Base-by-base conservation (phyloP, 2,329 filamentous ascomycete species). In the Pseudogymnoascus sp. region DNA sequence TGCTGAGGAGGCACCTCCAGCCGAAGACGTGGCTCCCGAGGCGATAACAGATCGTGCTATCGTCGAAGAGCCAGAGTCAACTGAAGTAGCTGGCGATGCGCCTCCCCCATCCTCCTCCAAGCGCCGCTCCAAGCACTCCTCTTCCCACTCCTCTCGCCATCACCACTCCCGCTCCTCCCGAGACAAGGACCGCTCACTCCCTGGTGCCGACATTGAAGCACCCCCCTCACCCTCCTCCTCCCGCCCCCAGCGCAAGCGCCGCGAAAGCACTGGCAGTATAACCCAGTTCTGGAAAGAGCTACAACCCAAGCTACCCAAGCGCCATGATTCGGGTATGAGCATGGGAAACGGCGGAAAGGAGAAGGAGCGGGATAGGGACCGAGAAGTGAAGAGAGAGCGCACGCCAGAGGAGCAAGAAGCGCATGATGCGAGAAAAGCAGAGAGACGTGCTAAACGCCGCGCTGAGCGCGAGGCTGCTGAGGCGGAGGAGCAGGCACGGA, bases 361-460 rank as follows among this genome's bases (percentile, higher is more conserved):
- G 35, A 59, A 39, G 30, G 57, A 35, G 7, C 18, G 30, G 14
- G 16, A 41, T 16, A 8, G 38, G 38, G 38, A 41, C 20, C 1
- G 38, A 20, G 38, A 41, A 41, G 38, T 41, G 8, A 64, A 59
- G n/a, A 67, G 65, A 54, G 64, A 62, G 34, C 65, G 69, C 2
- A 68, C 65, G 9, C 66, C 67, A 2, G 68, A 70, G 47, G 69
- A 71, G 37, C 68, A 72, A 61, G 65, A 65, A 30, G 70, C 67
- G 16, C 69, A 70, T 59, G 70, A 71, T 6, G 64, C 63, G 38
- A 64, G 69, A 6, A 72, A 70, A 61, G 66, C 65, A 8, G 67
- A 68, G 25, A 62, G 66, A 30, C 62, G 65, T 18, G 64, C 64
- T 1, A 41, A 41, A 12, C 38, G 38, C 5, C 8, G 7, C 11